Conservation (phyloP, 352 stramenopile genomes). For the Blastocystis sp. region DNA sequence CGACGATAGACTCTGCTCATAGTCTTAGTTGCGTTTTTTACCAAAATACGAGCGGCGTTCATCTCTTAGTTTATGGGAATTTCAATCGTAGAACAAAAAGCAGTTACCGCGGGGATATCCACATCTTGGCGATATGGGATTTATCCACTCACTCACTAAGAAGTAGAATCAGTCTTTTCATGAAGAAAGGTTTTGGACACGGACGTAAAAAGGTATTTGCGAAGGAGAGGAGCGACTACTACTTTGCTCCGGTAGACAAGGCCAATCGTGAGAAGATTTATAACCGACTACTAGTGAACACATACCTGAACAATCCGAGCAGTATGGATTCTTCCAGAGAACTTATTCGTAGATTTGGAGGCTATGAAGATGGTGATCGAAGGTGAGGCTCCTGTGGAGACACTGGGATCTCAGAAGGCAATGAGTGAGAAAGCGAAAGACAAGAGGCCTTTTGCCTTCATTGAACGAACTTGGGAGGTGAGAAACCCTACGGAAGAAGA, state of each 20-base stretch:
- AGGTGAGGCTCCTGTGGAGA: conserved; percentile 9
- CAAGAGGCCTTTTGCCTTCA: conserved; percentile 55
- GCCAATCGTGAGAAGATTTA: not conserved
- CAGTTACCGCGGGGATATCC: not conserved
- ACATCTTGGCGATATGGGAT: not conserved
- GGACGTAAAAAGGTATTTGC: not conserved
- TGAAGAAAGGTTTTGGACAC: conserved; percentile 30
- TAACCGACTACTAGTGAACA: conserved; percentile 51
- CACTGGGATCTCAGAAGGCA: not conserved
- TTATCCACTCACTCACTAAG: not conserved
- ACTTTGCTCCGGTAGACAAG: conserved; percentile 28
- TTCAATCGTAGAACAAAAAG: not conserved
- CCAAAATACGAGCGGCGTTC: conserved; percentile 51
- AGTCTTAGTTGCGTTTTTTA: conserved; percentile 33
- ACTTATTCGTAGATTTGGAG: not conserved
- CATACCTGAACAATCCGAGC: conserved; percentile 18
- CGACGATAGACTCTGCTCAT: not conserved
- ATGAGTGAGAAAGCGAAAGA: not conserved
- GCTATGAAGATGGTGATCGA: conserved; percentile 41
- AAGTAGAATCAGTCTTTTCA: conserved; percentile 9
- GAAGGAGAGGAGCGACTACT: not conserved
- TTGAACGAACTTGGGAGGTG: conserved; percentile 58
- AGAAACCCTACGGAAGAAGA: conserved; percentile 58
- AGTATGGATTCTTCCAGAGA: not conserved
- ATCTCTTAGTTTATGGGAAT: conserved; percentile 4